Evolutionary conservation across 1,284 basidiomycete species (phyloP), one percentile per base, ranked within the genome.

Genomic region (Inonotus obliquus): DNA sequence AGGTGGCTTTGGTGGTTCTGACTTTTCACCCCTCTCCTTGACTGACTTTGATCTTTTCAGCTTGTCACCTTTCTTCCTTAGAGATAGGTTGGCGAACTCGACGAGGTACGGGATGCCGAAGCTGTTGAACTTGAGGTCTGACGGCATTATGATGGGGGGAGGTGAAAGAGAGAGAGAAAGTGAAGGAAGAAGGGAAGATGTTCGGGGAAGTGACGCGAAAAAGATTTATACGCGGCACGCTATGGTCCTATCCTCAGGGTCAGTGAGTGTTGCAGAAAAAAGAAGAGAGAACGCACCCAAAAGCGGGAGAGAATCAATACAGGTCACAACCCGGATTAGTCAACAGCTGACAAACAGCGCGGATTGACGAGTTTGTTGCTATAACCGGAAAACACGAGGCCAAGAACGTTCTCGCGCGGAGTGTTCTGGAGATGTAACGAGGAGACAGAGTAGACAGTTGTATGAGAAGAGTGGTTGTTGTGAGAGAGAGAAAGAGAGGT

Each of bases 1-100:
- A 3, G 51, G 51, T 32, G 51, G 54, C 27, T 61, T 62, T 37
- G 52, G 57, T n/a, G 71, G 67, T 4, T 57, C 55, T 21, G 32
- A 41, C 29, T 45, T 1, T 66, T 72, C 29, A 44, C 65, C 52
- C 54, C 10, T 35, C 14, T 57, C 44, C 23, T 73, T 68, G 7
- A 59, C 37, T 19, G 35, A 38, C 32, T 49, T 4, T 37, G 29
- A 44, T 49, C 51, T 45, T 47, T 63, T 39, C 54, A 61, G 59
- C 53, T 61, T 58, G 47, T 68, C 69, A 25, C 32, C 52, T 38
- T 59, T 64, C 48, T 56, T 61, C 39, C 68, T 71, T 59, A 81
- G 72, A 21, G 74, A 73, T 35, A 81, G 71, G 65, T 80, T 75
- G 62, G 72, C 73, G 60, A 81, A 81, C 63, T 79, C 80, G 57